A percentile compares a stretch with the other conserved stretches of the same genome.
phyloP scores from a whole-genome alignment of 2,329 filamentous ascomycete genomes.

The Exserohilum turcica region DNA sequence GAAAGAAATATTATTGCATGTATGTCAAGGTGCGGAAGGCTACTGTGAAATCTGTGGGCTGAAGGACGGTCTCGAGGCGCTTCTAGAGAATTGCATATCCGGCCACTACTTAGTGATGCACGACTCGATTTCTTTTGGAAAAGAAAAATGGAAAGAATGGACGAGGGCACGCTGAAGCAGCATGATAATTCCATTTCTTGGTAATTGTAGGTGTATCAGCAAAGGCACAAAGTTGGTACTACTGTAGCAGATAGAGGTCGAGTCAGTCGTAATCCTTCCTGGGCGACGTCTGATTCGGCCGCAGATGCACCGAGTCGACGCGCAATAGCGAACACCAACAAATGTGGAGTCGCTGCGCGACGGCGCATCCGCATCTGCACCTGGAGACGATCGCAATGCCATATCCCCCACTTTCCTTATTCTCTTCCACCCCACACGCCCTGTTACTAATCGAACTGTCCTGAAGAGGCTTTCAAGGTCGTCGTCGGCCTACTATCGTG shows the following conservation, averaged over 20 bases:
- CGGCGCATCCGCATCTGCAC: constrained; percentile 7
- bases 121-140: neutral
- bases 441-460: neutral
- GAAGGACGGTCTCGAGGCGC: neutral
- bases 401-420: neutral
- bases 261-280: constrained; percentile 1
- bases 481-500: neutral
- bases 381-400: constrained; percentile 6
- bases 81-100: neutral
- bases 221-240: neutral
- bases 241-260: neutral
- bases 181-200: neutral
- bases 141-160: too few species aligned
- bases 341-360: constrained; percentile 13
- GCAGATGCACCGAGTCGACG: constrained; percentile 8
- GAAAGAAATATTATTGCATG: neutral
- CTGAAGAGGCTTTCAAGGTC: neutral
- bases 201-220: neutral
- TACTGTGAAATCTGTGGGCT: too few species aligned
- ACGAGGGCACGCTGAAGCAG: neutral
- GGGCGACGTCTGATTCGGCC: constrained; percentile 11
- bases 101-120: neutral
- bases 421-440: neutral
- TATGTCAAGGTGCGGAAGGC: neutral
- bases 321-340: constrained; percentile 14